These are phyloP conservation scores for Chiua virens DNA, from an alignment of 768 basidiomycete species.

Conservation along the genomic window DNA sequence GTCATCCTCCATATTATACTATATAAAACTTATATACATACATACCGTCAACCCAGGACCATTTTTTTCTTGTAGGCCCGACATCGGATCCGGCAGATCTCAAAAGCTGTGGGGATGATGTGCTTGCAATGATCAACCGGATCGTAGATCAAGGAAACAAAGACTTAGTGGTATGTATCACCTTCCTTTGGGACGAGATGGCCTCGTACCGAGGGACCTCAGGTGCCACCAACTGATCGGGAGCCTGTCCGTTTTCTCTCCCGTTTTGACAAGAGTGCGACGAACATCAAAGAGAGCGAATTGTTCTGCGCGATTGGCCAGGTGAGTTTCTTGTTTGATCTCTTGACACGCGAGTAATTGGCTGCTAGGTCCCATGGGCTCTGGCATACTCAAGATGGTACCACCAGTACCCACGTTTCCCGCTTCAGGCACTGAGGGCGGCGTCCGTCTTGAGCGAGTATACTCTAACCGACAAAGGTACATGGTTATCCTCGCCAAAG, in stretches of 20 bases:
- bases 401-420: conserved; percentile 56
- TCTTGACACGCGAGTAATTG: not conserved
- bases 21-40: not conserved
- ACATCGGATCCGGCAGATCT: conserved; percentile 46
- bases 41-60: conserved; percentile 36
- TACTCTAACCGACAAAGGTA: conserved; percentile 52
- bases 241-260: conserved; percentile 50
- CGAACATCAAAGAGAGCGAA: conserved; percentile 56
- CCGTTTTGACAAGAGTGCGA: conserved; percentile 58
- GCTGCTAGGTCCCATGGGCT: conserved; percentile 52
- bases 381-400: conserved; percentile 55
- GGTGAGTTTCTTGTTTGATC: conserved; percentile 20
- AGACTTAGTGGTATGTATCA: conserved; percentile 36
- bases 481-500: conserved; percentile 43
- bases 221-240: conserved; percentile 31
- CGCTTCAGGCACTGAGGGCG: conserved; percentile 46
- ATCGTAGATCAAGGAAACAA: conserved; percentile 46
- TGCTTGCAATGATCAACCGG: conserved; percentile 47
- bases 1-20: not conserved
- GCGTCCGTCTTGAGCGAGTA: conserved; percentile 51
- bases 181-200: not conserved
- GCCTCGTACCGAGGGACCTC: conserved; percentile 1
- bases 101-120: conserved; percentile 26
- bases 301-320: conserved; percentile 52
- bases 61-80: conserved; percentile 53